Base-by-base conservation (phyloP, 176 grass and related monocot genomes). In the Ananas comosus region DNA sequence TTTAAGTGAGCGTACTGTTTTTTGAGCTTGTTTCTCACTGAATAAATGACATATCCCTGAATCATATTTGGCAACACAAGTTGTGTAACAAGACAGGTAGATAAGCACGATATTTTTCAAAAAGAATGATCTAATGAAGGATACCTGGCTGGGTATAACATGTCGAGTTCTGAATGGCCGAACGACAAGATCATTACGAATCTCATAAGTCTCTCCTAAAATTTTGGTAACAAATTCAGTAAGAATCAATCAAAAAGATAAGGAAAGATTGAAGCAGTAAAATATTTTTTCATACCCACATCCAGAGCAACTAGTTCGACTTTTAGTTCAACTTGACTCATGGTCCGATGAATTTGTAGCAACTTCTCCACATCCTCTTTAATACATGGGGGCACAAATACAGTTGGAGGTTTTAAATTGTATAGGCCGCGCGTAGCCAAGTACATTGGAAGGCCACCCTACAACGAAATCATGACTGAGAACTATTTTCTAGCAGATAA, bases 391-490 rank as follows among this genome's bases (percentile, higher is more conserved):
- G 94, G 89, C 53, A 99, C 82, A 84, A 99, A 93, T 53, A 99
- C 89, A 52, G 90, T 88, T 48, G 89, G 89, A 58, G 94, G 94
- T 67, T 90, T 99, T 68, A 90, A 75, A 70, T 79, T 93, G 78
- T 93, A 99, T 23, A 99, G 82, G 50, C 87, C 78, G 16, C 87
- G 81, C 48, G 94, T 90, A 10, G 94, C 94, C 67, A 99, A 42
- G 63, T 99, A 93, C 89, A 99, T 93, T 25, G 89, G 89, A 81
- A 99, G 89, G 50, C 86, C 85, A 29, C 89, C 86, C 89, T 99
- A 80, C 29, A 73, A 82, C 47, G 67, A 79, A 64, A 27, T 2
- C 48, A 75, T 23, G 59, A 10, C n/a, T 54, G 49, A 70, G 65
- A 48, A 67, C 12, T 1, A 27, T 12, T 59, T 27, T 17, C 51